Conservation (phyloP, 371 early-diverging fungal species). For the Mortierella sp. region DNA sequence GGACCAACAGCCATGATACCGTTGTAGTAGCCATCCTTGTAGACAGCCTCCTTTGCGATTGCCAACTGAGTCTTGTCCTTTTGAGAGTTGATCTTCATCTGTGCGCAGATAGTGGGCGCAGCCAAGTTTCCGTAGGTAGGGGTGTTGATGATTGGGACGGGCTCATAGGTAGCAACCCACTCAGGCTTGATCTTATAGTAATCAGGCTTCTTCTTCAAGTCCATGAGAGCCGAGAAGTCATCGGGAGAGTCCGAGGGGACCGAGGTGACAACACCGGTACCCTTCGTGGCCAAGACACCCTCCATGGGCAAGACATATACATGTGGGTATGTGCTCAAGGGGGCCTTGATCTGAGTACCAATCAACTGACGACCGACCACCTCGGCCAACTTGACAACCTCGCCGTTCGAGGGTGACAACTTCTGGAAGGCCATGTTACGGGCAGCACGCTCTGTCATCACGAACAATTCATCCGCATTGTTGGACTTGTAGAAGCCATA, state of each 20-base stretch:
- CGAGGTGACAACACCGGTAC: slow-evolving; percentile 98
- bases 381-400: slow-evolving; percentile 75
- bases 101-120: slow-evolving; percentile 85
- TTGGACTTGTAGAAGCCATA: slow-evolving; percentile 89
- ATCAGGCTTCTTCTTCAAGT: slow-evolving; percentile 92
- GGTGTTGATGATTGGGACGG: slow-evolving; percentile 89
- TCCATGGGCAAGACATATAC: slow-evolving; percentile 98
- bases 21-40: slow-evolving; percentile 98
- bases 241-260: slow-evolving; percentile 99
- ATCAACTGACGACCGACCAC: slow-evolving; percentile 86
- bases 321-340: slow-evolving; percentile 77
- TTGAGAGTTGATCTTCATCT: slow-evolving; percentile 94
- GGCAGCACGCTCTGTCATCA: slow-evolving; percentile 94
- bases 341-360: slow-evolving; percentile 93
- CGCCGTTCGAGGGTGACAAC: slow-evolving; percentile 73
- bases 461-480: slow-evolving; percentile 81
- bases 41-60: slow-evolving; percentile 94
- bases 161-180: slow-evolving; percentile 89
- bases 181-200: slow-evolving; percentile 90
- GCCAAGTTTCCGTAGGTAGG: slow-evolving; percentile 87
- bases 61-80: slow-evolving; percentile 94
- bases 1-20: slow-evolving; percentile 91
- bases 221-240: slow-evolving; percentile 91
- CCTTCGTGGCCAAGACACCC: slow-evolving; percentile 92
- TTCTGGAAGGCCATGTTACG: slow-evolving; percentile 98